Evolutionary conservation across 2,329 filamentous ascomycete genomes (phyloP).

Genomic region (Pseudogymnoascus sp.): DNA sequence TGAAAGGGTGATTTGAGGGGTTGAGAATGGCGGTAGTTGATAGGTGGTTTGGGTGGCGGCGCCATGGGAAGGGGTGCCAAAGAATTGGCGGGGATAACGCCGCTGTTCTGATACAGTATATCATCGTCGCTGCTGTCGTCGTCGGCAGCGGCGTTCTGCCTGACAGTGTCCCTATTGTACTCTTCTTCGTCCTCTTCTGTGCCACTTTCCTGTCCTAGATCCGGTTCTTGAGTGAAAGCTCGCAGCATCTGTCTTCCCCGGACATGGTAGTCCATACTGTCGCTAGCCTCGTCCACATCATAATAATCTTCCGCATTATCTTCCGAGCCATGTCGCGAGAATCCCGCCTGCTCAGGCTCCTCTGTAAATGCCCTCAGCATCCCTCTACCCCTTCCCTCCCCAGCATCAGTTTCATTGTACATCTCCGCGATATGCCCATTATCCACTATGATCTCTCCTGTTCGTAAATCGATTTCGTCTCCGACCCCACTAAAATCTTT

Average conservation of each 20-base stretch:
- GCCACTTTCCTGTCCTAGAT: conserved; percentile 14
- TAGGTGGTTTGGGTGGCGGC: too few relatives aligned
- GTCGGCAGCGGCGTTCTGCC: not conserved
- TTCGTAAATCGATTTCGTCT: conserved; percentile 82
- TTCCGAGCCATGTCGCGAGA: not conserved
- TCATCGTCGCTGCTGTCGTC: not conserved
- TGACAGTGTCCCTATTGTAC: not conserved
- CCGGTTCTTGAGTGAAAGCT: conserved; percentile 20
- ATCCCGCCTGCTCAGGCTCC: conserved; percentile 19
- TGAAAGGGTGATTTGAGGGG: too few relatives aligned
- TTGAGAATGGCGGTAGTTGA: too few relatives aligned
- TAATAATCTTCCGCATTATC: conserved; percentile 26
- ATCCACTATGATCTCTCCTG: conserved; percentile 75
- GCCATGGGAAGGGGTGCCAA: not conserved
- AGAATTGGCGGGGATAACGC: not conserved
- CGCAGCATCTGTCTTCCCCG: conserved; percentile 16
- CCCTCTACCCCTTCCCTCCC: conserved; percentile 25
- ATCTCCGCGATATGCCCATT: conserved; percentile 75
- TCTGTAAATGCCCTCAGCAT: conserved; percentile 19
- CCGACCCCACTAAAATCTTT: conserved; percentile 75
- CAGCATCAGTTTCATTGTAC: conserved; percentile 49
- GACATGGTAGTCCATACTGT: not conserved
- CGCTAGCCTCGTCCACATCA: conserved; percentile 26
- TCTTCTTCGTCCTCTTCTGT: conserved; percentile 24
- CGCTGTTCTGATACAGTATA: not conserved